Conservation (phyloP, 495 filamentous ascomycete genomes). For the Chaetomium tenue region DNA sequence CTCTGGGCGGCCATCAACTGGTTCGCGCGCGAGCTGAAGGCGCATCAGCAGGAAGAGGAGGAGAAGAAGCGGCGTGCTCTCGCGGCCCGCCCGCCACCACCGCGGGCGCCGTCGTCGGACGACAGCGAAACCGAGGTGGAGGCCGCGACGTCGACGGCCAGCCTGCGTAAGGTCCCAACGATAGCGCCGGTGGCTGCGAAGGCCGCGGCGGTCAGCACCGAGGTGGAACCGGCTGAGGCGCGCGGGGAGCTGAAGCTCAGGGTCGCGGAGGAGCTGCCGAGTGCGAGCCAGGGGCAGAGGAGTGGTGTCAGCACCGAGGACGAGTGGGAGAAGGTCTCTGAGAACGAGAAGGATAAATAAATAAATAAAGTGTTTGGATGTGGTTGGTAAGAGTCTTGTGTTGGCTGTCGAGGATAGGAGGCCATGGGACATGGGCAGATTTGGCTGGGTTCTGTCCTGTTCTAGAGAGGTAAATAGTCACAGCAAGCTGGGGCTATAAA, state of each 20-base stretch:
- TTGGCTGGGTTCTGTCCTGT: not conserved
- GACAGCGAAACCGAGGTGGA: slow-evolving; percentile 56
- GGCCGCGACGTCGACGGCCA: slow-evolving; percentile 34
- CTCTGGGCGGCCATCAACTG: slow-evolving; percentile 95
- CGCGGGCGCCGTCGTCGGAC: slow-evolving; percentile 25
- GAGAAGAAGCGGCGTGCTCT: slow-evolving; percentile 51
- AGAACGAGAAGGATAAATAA: slow-evolving; percentile 54
- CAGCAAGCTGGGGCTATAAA: not conserved
- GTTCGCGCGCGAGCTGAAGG: slow-evolving; percentile 80
- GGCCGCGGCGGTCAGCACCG: slow-evolving; percentile 33
- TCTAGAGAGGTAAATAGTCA: not conserved
- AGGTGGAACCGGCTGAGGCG: slow-evolving; percentile 41
- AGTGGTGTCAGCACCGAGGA: slow-evolving; percentile 56
- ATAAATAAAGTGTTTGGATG: too few species aligned
- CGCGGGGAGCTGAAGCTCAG: slow-evolving; percentile 46
- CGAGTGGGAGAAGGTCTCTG: slow-evolving; percentile 59
- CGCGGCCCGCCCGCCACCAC: slow-evolving; percentile 27
- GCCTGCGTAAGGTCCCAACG: slow-evolving; percentile 21
- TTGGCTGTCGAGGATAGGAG: too few species aligned
- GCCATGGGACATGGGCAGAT: too few species aligned
- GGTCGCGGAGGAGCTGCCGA: slow-evolving; percentile 21
- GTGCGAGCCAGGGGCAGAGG: slow-evolving; percentile 37
- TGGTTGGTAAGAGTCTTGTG: too few species aligned
- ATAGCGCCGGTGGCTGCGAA: slow-evolving; percentile 7
- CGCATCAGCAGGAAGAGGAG: slow-evolving; percentile 62